These are phyloP conservation scores for Microsporum audouinii DNA, from an alignment of 2,329 filamentous ascomycete genomes.

Conservation along the genomic window DNA sequence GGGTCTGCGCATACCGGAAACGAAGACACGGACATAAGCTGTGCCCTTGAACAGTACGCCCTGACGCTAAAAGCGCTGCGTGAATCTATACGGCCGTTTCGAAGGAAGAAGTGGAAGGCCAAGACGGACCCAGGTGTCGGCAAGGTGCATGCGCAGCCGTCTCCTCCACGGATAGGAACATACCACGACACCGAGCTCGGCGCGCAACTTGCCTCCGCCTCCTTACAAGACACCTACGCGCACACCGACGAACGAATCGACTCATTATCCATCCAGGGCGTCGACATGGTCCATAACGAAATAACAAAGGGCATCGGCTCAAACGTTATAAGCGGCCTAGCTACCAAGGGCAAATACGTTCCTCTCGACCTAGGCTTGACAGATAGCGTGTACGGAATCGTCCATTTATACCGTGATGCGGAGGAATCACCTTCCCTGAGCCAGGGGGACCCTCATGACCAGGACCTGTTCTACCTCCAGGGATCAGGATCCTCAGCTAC, in stretches of 20 bases:
- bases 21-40: too few species aligned
- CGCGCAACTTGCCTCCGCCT: background rate
- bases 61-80: conserved; percentile 7
- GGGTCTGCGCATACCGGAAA: background rate
- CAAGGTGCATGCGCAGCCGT: background rate
- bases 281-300: conserved; percentile 54
- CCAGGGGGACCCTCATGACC: conserved; percentile 25
- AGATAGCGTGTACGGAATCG: conserved; percentile 79
- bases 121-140: background rate
- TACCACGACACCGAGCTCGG: background rate
- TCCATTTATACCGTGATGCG: conserved; percentile 82
- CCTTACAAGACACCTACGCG: background rate
- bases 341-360: conserved; percentile 71
- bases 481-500: conserved; percentile 23
- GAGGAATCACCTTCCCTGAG: conserved; percentile 56
- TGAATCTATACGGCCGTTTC: conserved; percentile 13
- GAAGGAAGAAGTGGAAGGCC: conserved; percentile 6
- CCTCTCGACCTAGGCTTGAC: conserved; percentile 60
- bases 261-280: conserved; percentile 63
- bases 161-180: background rate
- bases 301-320: conserved; percentile 41
- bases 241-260: conserved; percentile 67
- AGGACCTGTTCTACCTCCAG: conserved; percentile 34
- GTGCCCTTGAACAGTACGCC: background rate
- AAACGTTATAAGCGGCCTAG: conserved; percentile 49